Percentiles rank a stretch among this genome's conserved stretches.
phyloP scores from a whole-genome alignment of 164 flowering plant species.

The Buxus sempervirens region DNA sequence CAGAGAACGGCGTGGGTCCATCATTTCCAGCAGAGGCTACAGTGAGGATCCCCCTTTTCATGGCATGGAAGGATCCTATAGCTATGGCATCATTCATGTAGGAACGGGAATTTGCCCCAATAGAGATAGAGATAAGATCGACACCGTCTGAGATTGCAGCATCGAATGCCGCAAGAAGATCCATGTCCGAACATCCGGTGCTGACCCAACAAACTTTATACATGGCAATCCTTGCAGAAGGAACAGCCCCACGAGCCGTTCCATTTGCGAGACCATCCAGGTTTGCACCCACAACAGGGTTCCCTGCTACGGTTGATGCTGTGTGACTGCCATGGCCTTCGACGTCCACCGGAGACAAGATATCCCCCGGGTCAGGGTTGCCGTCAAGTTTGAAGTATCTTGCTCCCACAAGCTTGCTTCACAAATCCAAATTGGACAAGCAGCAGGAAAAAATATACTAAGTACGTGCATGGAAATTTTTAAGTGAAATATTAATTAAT shows the following conservation, averaged over 20 bases:
- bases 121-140: constrained; percentile 66
- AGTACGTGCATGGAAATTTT: too few relatives aligned
- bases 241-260: constrained; percentile 71
- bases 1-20: constrained; percentile 40
- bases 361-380: constrained; percentile 31
- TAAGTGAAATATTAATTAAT: too few relatives aligned
- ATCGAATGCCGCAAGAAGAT: constrained; percentile 76
- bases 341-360: constrained; percentile 54
- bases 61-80: too few relatives aligned
- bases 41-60: constrained; percentile 60
- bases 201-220: constrained; percentile 77
- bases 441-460: too few relatives aligned
- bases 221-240: too few relatives aligned
- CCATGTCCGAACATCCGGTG: constrained; percentile 61
- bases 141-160: constrained; percentile 81
- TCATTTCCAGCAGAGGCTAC: constrained; percentile 69
- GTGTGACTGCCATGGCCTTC: constrained; percentile 89
- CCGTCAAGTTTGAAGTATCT: constrained; percentile 60
- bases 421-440: neutral
- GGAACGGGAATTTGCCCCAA: constrained; percentile 32
- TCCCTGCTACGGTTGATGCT: constrained; percentile 71
- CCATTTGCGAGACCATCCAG: constrained; percentile 70
- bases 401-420: constrained; percentile 73
- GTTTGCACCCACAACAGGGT: constrained; percentile 37
- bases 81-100: constrained; percentile 37